Evolutionary conservation across 176 grass and related monocot species (phyloP).

Genomic region (Aegilops speltoides): DNA sequence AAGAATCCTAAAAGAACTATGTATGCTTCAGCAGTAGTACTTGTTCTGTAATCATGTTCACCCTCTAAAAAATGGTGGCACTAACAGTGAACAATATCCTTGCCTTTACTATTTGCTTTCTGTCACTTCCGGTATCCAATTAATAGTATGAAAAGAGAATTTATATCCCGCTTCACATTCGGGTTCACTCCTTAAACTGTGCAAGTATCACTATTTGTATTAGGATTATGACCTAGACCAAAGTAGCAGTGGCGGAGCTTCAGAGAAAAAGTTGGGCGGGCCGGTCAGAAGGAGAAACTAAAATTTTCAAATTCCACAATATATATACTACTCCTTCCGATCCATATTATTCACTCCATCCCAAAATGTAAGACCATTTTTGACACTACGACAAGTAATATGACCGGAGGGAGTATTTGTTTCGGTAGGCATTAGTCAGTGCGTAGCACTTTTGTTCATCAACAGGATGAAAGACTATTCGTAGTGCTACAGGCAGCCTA

Average conservation of each 20-base stretch:
- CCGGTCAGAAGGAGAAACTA: too few species aligned
- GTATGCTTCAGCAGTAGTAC: conserved; percentile 8
- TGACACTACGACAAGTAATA: too few species aligned
- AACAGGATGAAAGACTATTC: too few species aligned
- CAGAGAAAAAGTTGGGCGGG: too few species aligned
- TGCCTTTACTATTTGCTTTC: conserved; percentile 9
- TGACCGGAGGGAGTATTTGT: too few species aligned
- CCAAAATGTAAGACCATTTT: too few species aligned
- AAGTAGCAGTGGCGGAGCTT: background rate
- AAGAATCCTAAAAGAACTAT: conserved; percentile 24
- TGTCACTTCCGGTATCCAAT: conserved; percentile 6
- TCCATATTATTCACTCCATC: too few species aligned
- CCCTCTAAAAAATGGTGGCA: conserved; percentile 6
- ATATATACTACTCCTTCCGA: too few species aligned
- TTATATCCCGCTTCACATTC: background rate
- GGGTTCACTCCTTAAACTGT: background rate
- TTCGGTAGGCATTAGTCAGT: too few species aligned
- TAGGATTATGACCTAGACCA: conserved; percentile 15
- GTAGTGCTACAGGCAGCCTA: too few species aligned
- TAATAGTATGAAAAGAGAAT: conserved; percentile 24
- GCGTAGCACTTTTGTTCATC: too few species aligned
- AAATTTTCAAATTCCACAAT: too few species aligned
- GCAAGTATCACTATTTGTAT: background rate
- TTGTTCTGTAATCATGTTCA: conserved; percentile 22
- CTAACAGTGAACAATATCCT: background rate